Conservation (phyloP, 495 filamentous ascomycete species). For the Penicillium paradoxum region DNA sequence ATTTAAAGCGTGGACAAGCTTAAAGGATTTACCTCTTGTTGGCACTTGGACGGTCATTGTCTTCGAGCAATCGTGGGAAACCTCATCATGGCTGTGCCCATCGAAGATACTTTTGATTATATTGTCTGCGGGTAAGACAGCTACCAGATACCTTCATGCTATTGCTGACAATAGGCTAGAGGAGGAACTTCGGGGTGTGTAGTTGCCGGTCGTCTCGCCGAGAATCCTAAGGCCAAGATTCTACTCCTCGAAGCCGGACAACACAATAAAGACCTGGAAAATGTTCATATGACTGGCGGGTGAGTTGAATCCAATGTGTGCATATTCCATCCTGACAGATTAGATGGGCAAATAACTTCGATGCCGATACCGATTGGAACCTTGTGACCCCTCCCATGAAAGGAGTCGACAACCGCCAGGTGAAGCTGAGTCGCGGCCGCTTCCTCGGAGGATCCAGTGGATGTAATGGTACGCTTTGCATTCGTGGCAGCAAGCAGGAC, state of each 20-base stretch:
- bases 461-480: constrained; percentile 59
- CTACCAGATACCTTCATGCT: not conserved
- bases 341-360: constrained; percentile 42
- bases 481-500: constrained; percentile 55
- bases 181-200: constrained; percentile 59
- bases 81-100: constrained; percentile 13
- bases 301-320: constrained; percentile 7
- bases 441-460: constrained; percentile 56
- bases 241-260: constrained; percentile 54
- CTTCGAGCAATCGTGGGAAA: not conserved
- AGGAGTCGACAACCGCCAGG: constrained; percentile 49
- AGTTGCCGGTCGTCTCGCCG: constrained; percentile 57
- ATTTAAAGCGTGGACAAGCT: not conserved
- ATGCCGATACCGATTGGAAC: constrained; percentile 53
- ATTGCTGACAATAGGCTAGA: constrained; percentile 17
- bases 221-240: constrained; percentile 47
- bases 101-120: constrained; percentile 25
- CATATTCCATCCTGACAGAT: not conserved
- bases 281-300: constrained; percentile 46
- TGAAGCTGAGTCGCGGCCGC: constrained; percentile 55
- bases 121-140: constrained; percentile 32
- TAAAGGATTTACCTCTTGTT: not conserved
- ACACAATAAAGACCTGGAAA: constrained; percentile 40
- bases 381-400: constrained; percentile 50
- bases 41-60: not conserved